Base-by-base conservation (phyloP, 495 filamentous ascomycete genomes). In the Talaromyces stipitatus region DNA sequence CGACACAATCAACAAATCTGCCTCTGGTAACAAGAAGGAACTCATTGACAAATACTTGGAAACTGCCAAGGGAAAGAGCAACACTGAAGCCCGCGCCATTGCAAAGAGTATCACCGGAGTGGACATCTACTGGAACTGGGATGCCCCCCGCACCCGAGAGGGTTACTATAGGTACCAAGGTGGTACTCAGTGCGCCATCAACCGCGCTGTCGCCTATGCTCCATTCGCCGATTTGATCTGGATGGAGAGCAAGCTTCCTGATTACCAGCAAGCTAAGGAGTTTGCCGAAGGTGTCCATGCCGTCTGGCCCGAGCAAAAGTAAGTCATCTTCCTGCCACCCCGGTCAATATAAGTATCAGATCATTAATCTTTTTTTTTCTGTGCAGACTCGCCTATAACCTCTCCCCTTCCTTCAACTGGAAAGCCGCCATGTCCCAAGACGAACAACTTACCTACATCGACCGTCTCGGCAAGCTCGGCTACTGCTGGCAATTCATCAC, bases 401-500 rank as follows among this genome's bases (percentile, higher is more conserved):
- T 98, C 53, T 96, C 91, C 0, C 95, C 95, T 26, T 96, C 91
- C 36, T 98, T 98, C 85, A 97, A 97, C 83, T 98, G 94, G 94
- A 97, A 97, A 78, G 78, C 91, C 45, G 94, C 95, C 67, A 98
- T 98, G 95, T 78, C 89, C 26, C 82, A 86, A 61, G 78, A 85
- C 46, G 95, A 97, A 69, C 95, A 98, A 73, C 89, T 95, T 74
- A 97, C 95, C 20, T 98, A 97, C 76, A 97, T 98, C 77, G 75
- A 85, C 59, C 89, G 92, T 20, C 86, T 98, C 36, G 90, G 84
- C 55, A 70, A 74, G 41, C 84, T 98, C 28, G 94, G 94, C 48
- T 98, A 97, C 82, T 95, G 88, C 81, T 97, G 94, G 94, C 94
- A 98, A 73, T 98, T 98, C 83, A 97, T 98, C 78, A 98, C 95